Percentiles rank a stretch among this genome's conserved stretches.
These are phyloP conservation scores for Colletotrichum destructivum DNA, from an alignment of 2,329 filamentous ascomycete species.

Conservation along the genomic window DNA sequence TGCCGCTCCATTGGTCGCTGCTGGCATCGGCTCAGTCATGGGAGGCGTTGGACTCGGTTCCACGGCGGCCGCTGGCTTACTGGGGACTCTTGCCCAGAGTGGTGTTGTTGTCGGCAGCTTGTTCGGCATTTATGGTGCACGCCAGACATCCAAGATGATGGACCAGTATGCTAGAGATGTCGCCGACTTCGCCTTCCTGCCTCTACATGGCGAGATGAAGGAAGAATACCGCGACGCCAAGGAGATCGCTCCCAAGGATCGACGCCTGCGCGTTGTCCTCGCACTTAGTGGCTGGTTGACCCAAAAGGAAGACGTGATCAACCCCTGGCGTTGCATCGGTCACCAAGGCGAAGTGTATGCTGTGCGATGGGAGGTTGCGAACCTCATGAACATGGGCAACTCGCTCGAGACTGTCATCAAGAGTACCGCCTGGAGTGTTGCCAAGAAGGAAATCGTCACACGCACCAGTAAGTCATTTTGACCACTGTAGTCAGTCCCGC, in stretches of 20 bases:
- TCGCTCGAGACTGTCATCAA: constrained; percentile 84
- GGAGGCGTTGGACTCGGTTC: constrained; percentile 82
- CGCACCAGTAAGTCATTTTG: constrained; percentile 60
- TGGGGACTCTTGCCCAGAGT: constrained; percentile 86
- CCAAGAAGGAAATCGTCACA: constrained; percentile 66
- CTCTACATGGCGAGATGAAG: constrained; percentile 70
- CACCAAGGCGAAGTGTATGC: constrained; percentile 84
- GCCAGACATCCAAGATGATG: constrained; percentile 88
- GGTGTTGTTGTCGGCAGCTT: constrained; percentile 85
- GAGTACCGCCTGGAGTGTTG: constrained; percentile 84
- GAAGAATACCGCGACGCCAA: constrained; percentile 64
- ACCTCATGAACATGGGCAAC: constrained; percentile 82
- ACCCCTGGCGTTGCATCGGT: constrained; percentile 85
- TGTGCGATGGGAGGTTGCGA: constrained; percentile 85
- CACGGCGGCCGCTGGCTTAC: constrained; percentile 81
- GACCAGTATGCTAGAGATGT: constrained; percentile 90
- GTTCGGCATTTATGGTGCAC: constrained; percentile 91
- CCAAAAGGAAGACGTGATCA: constrained; percentile 78
- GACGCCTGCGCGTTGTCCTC: constrained; percentile 85
- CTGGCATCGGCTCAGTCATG: constrained; percentile 84
- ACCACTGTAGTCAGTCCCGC: neutral
- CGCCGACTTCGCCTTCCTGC: constrained; percentile 89
- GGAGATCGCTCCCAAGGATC: constrained; percentile 68
- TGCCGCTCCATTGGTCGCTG: constrained; percentile 82
- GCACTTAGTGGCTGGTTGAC: constrained; percentile 87